Percentiles rank a stretch among this genome's conserved stretches.
phyloP scores from a whole-genome alignment of 306 rosid genomes.

The Malus fusca region DNA sequence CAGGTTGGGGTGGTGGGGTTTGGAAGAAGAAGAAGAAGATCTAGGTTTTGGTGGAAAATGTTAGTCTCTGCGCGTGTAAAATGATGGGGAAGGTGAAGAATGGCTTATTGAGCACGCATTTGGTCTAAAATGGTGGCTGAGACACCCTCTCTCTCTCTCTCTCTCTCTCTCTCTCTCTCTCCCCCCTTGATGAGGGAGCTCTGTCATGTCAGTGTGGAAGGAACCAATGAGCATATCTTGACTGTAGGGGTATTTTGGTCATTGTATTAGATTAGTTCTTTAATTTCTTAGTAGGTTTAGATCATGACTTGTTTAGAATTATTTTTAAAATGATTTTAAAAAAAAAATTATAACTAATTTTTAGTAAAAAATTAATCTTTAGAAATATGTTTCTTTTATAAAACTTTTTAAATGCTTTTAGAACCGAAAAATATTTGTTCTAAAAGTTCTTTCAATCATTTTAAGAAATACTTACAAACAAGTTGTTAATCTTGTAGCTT shows the following conservation, averaged over 20 bases:
- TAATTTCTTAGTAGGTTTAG: too few relatives aligned
- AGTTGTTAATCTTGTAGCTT: neutral
- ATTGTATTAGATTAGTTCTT: neutral
- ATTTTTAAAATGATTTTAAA: too few relatives aligned
- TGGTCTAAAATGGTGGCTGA: constrained; percentile 56
- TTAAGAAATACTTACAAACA: too few relatives aligned
- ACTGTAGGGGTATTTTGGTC: constrained; percentile 10
- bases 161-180: constrained; percentile 17
- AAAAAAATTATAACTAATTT: too few relatives aligned
- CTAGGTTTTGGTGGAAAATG: neutral
- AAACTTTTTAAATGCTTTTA: too few relatives aligned
- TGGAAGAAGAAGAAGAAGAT: neutral
- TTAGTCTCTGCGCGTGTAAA: neutral
- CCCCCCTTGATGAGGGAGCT: constrained; percentile 1
- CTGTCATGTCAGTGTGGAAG: neutral
- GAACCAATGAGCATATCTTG: constrained; percentile 24
- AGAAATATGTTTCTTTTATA: too few relatives aligned
- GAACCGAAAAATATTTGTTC: too few relatives aligned
- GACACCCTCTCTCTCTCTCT: constrained; percentile 1
- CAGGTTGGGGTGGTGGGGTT: constrained; percentile 22
- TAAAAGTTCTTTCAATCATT: too few relatives aligned
- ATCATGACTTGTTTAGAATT: too few relatives aligned
- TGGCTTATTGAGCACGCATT: constrained; percentile 52
- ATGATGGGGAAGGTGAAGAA: constrained; percentile 1
- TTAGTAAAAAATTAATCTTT: too few relatives aligned